Conservation (phyloP, 2,329 filamentous ascomycete genomes). For the Sporothrix schenckii region DNA sequence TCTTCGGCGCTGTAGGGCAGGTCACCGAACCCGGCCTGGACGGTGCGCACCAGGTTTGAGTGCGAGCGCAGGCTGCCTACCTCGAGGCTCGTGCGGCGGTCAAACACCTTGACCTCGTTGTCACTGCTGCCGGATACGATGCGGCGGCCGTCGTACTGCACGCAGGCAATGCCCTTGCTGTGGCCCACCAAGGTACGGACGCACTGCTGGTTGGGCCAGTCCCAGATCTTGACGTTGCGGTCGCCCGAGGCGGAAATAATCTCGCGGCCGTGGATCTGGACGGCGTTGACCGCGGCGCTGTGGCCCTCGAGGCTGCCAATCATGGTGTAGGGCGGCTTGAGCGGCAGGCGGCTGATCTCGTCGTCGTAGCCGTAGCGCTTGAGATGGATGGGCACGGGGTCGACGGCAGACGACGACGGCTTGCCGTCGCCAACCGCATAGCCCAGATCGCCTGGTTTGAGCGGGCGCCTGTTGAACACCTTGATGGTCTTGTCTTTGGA, state of each 20-base stretch:
- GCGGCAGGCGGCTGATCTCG: conserved; percentile 51
- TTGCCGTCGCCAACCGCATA: conserved; percentile 44
- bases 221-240: conserved; percentile 91
- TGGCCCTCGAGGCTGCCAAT: conserved; percentile 83
- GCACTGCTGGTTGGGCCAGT: conserved; percentile 77
- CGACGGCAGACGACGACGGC: conserved; percentile 48
- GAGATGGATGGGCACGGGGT: conserved; percentile 56
- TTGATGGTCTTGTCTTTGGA: conserved; percentile 98
- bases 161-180: conserved; percentile 93
- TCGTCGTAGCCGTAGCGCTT: conserved; percentile 59
- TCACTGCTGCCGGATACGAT: conserved; percentile 97
- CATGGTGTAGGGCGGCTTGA: conserved; percentile 69
- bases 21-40: conserved; percentile 94
- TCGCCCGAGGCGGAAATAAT: conserved; percentile 96
- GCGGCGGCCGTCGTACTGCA: conserved; percentile 90
- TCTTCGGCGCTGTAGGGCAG: conserved; percentile 77
- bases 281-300: conserved; percentile 89
- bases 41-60: conserved; percentile 81
- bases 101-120: conserved; percentile 93
- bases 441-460: conserved; percentile 64
- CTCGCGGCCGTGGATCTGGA: conserved; percentile 82
- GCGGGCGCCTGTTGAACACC: conserved; percentile 79
- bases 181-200: conserved; percentile 81
- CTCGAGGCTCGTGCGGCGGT: conserved; percentile 80
- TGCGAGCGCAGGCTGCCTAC: conserved; percentile 86